These are phyloP conservation scores for Ophiosphaerella herpotricha DNA, from an alignment of 2,329 filamentous ascomycete genomes.

Conservation along the genomic window DNA sequence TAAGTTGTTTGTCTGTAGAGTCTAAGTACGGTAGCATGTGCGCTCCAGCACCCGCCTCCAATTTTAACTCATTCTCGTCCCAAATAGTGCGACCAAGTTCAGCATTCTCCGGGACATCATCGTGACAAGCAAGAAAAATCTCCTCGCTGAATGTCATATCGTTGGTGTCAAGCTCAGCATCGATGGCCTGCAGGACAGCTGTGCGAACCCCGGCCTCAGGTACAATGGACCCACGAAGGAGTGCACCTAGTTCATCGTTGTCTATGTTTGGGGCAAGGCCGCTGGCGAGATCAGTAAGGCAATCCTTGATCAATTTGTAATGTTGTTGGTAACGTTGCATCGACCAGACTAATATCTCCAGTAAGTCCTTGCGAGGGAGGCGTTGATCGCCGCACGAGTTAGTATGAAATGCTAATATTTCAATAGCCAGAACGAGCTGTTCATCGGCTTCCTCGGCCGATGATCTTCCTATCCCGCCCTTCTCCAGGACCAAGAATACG, in stretches of 20 bases:
- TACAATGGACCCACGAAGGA: conserved; percentile 80
- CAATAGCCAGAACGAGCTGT: conserved; percentile 85
- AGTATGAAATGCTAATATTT: conserved; percentile 88
- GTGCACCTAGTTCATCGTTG: conserved; percentile 70
- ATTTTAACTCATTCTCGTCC: conserved; percentile 85
- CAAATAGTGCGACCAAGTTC: conserved; percentile 86
- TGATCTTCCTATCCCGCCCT: conserved; percentile 74
- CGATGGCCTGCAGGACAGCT: conserved; percentile 85
- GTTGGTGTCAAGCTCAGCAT: conserved; percentile 87
- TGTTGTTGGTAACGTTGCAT: conserved; percentile 92
- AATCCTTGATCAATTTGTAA: conserved; percentile 94
- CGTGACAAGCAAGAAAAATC: conserved; percentile 91
- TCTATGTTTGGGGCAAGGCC: conserved; percentile 83
- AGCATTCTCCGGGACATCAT: conserved; percentile 84
- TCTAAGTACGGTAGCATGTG: conserved; percentile 79
- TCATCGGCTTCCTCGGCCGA: conserved; percentile 79
- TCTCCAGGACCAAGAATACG: conserved; percentile 75
- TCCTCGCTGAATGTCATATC: conserved; percentile 85
- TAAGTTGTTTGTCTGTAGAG: conserved; percentile 78
- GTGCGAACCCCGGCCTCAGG: conserved; percentile 79
- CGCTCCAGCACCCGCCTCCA: conserved; percentile 67
- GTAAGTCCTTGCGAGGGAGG: conserved; percentile 75
- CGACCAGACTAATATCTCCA: conserved; percentile 73
- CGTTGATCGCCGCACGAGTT: conserved; percentile 74
- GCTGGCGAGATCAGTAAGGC: conserved; percentile 81